Evolutionary conservation across 1,284 basidiomycete species (phyloP).

Genomic region (Apiotrichum mycotoxinovorans): DNA sequence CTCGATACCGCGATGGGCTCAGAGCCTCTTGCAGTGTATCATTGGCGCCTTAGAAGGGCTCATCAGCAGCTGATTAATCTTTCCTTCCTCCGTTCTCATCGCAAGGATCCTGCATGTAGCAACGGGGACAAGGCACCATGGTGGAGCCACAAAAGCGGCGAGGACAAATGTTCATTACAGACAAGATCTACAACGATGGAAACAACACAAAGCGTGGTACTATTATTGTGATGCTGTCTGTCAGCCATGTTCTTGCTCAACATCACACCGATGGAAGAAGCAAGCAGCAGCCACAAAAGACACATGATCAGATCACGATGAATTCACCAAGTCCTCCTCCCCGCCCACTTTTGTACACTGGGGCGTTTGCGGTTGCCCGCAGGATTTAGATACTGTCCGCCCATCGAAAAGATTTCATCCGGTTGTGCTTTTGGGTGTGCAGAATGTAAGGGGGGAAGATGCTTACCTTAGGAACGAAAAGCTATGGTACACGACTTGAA

Average conservation of each 20-base stretch:
- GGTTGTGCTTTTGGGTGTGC: conserved; percentile 6
- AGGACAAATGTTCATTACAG: not conserved
- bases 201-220: no score
- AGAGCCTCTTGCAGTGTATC: no score
- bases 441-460: not conserved
- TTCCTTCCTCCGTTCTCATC: no score
- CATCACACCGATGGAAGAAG: not conserved
- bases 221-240: not conserved
- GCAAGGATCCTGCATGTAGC: no score
- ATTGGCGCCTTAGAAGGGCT: no score
- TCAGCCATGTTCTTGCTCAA: not conserved
- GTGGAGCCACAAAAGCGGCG: no score
- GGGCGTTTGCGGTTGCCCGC: conserved; percentile 38
- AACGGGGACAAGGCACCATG: no score
- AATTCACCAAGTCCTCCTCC: conserved; percentile 42
- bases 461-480: not conserved
- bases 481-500: not conserved
- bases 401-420: conserved; percentile 45
- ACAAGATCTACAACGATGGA: no score
- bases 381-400: conserved; percentile 44
- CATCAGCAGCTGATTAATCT: no score
- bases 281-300: not conserved
- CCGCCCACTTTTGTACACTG: conserved; percentile 47
- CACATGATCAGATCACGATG: conserved; percentile 40
- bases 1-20: no score